phyloP scores from a whole-genome alignment of 2,329 filamentous ascomycete species.

The Drechslerella coelobrocha region DNA sequence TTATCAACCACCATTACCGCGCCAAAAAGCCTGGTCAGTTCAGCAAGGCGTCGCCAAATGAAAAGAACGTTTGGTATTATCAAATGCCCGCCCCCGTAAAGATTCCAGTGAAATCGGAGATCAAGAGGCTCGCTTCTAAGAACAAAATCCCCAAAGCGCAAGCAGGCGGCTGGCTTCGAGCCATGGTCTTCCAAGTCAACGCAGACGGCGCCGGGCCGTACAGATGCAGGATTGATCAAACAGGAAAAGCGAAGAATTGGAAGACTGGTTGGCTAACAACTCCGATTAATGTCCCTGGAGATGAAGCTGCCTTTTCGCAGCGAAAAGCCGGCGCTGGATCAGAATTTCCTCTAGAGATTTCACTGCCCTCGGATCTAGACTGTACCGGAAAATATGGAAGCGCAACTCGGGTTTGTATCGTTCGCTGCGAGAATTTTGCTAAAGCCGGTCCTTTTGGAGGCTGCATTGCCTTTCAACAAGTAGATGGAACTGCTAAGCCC shows the following conservation, averaged over 20 bases:
- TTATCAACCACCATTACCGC: too few relatives aligned
- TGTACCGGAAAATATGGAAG: neutral
- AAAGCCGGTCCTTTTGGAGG: neutral
- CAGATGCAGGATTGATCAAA: neutral
- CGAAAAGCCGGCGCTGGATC: neutral
- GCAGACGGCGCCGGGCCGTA: too few relatives aligned
- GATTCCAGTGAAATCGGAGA: too few relatives aligned
- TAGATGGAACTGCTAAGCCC: too few relatives aligned
- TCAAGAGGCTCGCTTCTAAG: too few relatives aligned
- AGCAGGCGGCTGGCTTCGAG: neutral
- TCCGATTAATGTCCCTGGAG: neutral
- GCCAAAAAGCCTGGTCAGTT: too few relatives aligned
- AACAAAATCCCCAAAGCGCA: too few relatives aligned
- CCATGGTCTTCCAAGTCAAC: neutral
- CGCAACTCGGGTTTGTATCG: neutral
- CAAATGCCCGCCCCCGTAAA: too few relatives aligned
- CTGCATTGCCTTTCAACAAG: neutral
- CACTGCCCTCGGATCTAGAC: neutral
- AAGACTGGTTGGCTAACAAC: neutral
- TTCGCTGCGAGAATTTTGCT: neutral
- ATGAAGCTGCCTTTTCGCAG: neutral
- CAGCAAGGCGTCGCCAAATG: too few relatives aligned
- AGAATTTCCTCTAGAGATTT: neutral
- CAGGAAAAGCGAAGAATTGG: neutral
- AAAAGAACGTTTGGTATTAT: too few relatives aligned